A percentile compares a stretch with the other conserved stretches of the same genome.
phyloP scores from a whole-genome alignment of 352 stramenopile genomes.

The Pythium myriotylum region DNA sequence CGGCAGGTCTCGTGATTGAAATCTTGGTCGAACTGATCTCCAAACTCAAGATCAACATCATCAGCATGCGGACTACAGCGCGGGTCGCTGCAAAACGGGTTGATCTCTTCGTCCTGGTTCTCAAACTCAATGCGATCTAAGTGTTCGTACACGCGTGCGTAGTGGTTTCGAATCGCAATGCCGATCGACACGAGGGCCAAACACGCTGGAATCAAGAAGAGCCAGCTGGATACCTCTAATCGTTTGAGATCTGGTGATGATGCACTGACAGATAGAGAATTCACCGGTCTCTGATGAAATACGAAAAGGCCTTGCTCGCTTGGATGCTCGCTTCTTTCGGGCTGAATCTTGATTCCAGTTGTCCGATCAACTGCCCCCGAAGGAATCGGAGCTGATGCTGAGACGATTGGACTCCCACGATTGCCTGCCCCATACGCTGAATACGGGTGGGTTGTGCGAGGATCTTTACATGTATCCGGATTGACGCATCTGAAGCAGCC shows the following conservation, averaged over 20 bases:
- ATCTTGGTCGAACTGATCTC: conserved; percentile 28
- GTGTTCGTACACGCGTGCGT: conserved; percentile 5
- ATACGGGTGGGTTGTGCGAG: background rate
- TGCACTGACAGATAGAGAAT: background rate
- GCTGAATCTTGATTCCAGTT: background rate
- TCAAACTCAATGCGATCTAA: conserved; percentile 53
- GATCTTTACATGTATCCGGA: conserved; percentile 24
- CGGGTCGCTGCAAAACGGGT: conserved; percentile 58
- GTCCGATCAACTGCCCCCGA: background rate
- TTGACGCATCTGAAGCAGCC: conserved; percentile 65
- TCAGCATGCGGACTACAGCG: conserved; percentile 32
- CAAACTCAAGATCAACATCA: conserved; percentile 39
- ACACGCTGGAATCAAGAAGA: conserved; percentile 43
- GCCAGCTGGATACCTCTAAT: conserved; percentile 43
- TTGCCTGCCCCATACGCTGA: too few relatives aligned
- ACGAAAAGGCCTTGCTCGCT: conserved; percentile 7
- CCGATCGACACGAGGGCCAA: conserved; percentile 47
- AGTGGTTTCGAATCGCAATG: conserved; percentile 35
- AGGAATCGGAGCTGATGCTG: background rate
- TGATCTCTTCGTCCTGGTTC: conserved; percentile 64
- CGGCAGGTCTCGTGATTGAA: conserved; percentile 15
- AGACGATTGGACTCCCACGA: too few relatives aligned
- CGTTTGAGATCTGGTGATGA: background rate
- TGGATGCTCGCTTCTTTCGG: background rate
- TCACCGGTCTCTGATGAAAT: conserved; percentile 1